Conservation (phyloP, 768 basidiomycete genomes). For the Pleurotus platypus region DNA sequence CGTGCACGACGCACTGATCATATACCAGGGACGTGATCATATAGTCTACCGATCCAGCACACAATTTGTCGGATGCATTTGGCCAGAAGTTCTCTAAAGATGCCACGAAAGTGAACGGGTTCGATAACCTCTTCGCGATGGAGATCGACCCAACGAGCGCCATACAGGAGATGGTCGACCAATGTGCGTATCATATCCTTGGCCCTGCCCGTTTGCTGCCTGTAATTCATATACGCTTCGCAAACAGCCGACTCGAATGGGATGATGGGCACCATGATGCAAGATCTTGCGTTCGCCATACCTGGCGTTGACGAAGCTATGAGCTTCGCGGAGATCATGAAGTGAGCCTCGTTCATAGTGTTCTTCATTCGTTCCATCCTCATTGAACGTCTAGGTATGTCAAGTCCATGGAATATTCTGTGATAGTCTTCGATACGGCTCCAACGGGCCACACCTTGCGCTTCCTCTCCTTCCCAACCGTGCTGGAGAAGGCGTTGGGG, state of each 20-base stretch:
- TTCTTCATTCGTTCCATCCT: conserved; percentile 1
- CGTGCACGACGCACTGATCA: background rate
- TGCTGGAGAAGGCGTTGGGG: conserved; percentile 94
- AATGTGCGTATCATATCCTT: conserved; percentile 50
- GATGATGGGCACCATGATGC: conserved; percentile 99
- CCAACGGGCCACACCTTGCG: conserved; percentile 98
- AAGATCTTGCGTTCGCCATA: conserved; percentile 98
- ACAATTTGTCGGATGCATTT: conserved; percentile 98
- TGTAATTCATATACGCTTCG: too few relatives aligned
- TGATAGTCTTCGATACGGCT: conserved; percentile 98
- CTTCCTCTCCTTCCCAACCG: conserved; percentile 97
- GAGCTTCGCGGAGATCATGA: conserved; percentile 99
- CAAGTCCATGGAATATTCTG: conserved; percentile 99
- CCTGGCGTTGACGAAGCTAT: conserved; percentile 99
- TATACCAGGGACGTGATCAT: background rate
- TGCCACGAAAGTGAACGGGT: conserved; percentile 96
- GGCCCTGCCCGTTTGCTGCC: too few relatives aligned
- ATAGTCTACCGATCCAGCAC: conserved; percentile 98
- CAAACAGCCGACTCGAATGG: conserved; percentile 75
- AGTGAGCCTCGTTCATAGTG: conserved; percentile 34
- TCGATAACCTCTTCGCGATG: conserved; percentile 96
- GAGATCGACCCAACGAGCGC: conserved; percentile 98
- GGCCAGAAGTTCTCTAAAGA: conserved; percentile 99
- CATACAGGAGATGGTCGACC: conserved; percentile 99
- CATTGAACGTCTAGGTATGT: conserved; percentile 66